Evolutionary conservation across 257 asterid genomes (phyloP).

Genomic region (Solanum ossicruentum): DNA sequence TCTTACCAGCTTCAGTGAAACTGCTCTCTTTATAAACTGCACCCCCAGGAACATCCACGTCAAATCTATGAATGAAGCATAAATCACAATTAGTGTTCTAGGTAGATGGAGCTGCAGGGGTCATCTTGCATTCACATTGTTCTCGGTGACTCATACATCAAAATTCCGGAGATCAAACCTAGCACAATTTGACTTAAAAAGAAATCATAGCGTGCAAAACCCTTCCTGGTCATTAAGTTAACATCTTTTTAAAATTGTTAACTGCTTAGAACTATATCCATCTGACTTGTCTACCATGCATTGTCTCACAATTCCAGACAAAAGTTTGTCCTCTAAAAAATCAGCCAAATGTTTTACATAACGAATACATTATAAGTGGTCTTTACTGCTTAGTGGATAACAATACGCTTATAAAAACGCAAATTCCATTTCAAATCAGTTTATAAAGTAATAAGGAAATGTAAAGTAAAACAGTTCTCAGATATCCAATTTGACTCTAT

Average conservation of each 20-base stretch:
- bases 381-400: not conserved
- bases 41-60: slow-evolving; percentile 95
- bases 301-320: not conserved
- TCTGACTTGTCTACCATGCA: not conserved
- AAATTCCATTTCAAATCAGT: not conserved
- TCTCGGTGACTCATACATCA: not conserved
- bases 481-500: not conserved
- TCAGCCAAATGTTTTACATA: not conserved
- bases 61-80: slow-evolving; percentile 32
- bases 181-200: not conserved
- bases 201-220: not conserved
- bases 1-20: slow-evolving; percentile 71
- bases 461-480: not conserved
- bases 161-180: not conserved
- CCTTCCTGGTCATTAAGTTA: not conserved
- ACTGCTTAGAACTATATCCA: not conserved
- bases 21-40: slow-evolving; percentile 94
- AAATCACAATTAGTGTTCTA: not conserved
- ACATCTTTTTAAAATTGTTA: not conserved
- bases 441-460: not conserved
- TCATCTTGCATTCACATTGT: not conserved
- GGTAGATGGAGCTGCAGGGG: not conserved
- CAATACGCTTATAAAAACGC: not conserved
- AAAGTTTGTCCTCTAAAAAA: not conserved
- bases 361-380: not conserved